Percentiles rank a stretch among this genome's conserved stretches.
These are phyloP conservation scores for Raphanus raphanistrum DNA, from an alignment of 345 rosid genomes.

Conservation along the genomic window DNA sequence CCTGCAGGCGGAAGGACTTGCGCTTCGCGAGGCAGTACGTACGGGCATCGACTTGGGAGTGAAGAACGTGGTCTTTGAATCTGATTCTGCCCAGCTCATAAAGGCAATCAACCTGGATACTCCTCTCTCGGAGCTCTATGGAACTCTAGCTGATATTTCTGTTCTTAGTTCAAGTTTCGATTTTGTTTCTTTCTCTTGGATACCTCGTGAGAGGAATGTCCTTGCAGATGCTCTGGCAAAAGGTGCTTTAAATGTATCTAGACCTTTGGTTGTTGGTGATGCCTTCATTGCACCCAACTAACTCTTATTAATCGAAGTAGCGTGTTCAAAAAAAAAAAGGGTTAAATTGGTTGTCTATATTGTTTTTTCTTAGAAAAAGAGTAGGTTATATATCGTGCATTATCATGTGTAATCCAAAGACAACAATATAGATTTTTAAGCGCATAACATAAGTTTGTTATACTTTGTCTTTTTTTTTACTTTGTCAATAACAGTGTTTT, in stretches of 20 bases:
- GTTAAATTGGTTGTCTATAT: too few relatives aligned
- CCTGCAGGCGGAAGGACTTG: background rate
- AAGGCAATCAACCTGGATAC: background rate
- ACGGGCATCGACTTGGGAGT: too few relatives aligned
- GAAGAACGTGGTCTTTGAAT: too few relatives aligned
- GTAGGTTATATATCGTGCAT: too few relatives aligned
- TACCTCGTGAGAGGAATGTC: background rate
- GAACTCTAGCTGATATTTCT: background rate
- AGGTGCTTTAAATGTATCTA: background rate
- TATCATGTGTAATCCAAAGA: too few relatives aligned
- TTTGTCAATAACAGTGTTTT: constrained; percentile 37
- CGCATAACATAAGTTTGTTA: too few relatives aligned
- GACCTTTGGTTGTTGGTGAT: background rate
- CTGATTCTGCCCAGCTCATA: background rate
- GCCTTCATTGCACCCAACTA: background rate
- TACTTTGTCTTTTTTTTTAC: too few relatives aligned
- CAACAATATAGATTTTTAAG: too few relatives aligned
- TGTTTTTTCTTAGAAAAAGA: too few relatives aligned
- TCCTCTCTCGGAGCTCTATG: background rate
- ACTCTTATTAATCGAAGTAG: background rate
- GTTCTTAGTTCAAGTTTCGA: background rate
- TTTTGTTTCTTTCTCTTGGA: background rate
- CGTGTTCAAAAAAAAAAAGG: too few relatives aligned
- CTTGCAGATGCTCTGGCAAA: background rate
- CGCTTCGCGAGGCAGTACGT: background rate